Conservation (phyloP, 2,329 filamentous ascomycete genomes). For the Neofusicoccum umdonicola region DNA sequence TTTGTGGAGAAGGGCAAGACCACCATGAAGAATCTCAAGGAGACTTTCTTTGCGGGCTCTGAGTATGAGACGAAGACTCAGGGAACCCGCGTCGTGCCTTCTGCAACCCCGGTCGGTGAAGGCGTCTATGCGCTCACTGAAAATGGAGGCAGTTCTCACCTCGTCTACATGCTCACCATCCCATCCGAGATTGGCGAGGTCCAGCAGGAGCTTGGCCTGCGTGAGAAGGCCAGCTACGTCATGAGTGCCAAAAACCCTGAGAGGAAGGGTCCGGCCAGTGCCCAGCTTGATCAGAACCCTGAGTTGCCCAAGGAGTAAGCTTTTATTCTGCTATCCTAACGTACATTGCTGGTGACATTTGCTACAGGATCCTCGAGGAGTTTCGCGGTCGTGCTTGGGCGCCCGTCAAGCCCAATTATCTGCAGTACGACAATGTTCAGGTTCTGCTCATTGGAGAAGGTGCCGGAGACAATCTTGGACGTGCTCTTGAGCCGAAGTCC, state of each 20-base stretch:
- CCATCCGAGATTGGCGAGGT: slow-evolving; percentile 68
- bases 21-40: slow-evolving; percentile 67
- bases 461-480: slow-evolving; percentile 52
- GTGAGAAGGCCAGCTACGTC: slow-evolving; percentile 71
- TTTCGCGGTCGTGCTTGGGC: slow-evolving; percentile 74
- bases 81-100: slow-evolving; percentile 65
- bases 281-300: slow-evolving; percentile 62
- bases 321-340: neutral
- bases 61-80: slow-evolving; percentile 75
- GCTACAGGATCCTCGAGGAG: slow-evolving; percentile 63
- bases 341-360: slow-evolving; percentile 9
- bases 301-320: slow-evolving; percentile 69
- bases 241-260: slow-evolving; percentile 78
- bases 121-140: slow-evolving; percentile 80
- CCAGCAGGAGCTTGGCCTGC: slow-evolving; percentile 72
- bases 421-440: slow-evolving; percentile 73
- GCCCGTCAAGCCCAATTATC: slow-evolving; percentile 67
- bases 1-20: slow-evolving; percentile 76
- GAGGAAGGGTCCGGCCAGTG: slow-evolving; percentile 62
- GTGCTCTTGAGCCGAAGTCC: slow-evolving; percentile 56
- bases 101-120: slow-evolving; percentile 74
- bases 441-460: slow-evolving; percentile 75
- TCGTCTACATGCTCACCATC: slow-evolving; percentile 77
- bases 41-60: slow-evolving; percentile 64
- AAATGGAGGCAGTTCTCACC: slow-evolving; percentile 68